Conservation (phyloP, 2,329 filamentous ascomycete genomes). For the Hymenotorrendiella dingleyae region DNA sequence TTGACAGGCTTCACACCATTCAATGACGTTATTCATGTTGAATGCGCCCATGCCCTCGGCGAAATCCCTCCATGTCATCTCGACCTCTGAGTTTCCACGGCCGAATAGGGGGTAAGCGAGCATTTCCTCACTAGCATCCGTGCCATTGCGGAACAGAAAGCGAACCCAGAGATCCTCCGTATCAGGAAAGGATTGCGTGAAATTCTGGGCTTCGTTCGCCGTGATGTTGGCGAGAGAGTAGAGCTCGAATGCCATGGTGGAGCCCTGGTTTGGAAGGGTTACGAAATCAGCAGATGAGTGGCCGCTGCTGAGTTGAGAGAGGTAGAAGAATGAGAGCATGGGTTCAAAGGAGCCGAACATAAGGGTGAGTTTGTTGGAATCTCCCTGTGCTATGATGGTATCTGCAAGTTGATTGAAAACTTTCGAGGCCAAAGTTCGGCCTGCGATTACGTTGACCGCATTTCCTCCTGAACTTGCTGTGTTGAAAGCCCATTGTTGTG, state of each 20-base stretch:
- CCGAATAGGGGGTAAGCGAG: slow-evolving; percentile 30
- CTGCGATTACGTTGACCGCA: slow-evolving; percentile 44
- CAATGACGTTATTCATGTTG: slow-evolving; percentile 14
- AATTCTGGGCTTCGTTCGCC: slow-evolving; percentile 28
- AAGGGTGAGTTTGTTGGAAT: slow-evolving; percentile 42
- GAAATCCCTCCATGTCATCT: slow-evolving; percentile 29
- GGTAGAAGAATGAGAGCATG: slow-evolving; percentile 48
- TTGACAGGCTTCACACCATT: slow-evolving; percentile 26
- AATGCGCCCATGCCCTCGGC: slow-evolving; percentile 20
- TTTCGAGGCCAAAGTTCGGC: slow-evolving; percentile 44
- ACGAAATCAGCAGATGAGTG: slow-evolving; percentile 41
- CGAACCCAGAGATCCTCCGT: slow-evolving; percentile 42
- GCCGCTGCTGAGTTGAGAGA: slow-evolving; percentile 39
- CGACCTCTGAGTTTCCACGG: slow-evolving; percentile 19
- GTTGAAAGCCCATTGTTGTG: slow-evolving; percentile 57
- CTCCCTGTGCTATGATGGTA: slow-evolving; percentile 36
- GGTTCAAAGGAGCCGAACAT: slow-evolving; percentile 50
- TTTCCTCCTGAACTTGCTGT: slow-evolving; percentile 52
- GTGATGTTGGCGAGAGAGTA: slow-evolving; percentile 34
- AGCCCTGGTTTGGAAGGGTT: slow-evolving; percentile 60
- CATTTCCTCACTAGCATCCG: slow-evolving; percentile 28
- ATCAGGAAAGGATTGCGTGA: slow-evolving; percentile 11
- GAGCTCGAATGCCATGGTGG: slow-evolving; percentile 65
- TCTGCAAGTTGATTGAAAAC: slow-evolving; percentile 39
- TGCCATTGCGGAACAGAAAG: slow-evolving; percentile 50